phyloP scores from a whole-genome alignment of 2,329 filamentous ascomycete species.

The Neocucurbitaria cava region DNA sequence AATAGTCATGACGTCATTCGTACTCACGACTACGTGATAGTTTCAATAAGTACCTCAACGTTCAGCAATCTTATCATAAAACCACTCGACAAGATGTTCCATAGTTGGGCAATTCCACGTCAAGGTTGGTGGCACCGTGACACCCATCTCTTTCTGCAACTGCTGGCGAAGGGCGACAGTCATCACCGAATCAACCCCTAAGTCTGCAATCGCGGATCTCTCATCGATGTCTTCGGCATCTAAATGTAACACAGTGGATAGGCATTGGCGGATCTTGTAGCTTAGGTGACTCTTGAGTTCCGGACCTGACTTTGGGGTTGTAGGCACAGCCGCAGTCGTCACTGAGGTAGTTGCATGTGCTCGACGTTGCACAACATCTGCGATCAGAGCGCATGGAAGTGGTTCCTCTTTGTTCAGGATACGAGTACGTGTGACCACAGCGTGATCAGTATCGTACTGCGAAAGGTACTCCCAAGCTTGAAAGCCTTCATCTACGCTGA shows the following conservation, averaged over 20 bases:
- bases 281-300: slow-evolving; percentile 43
- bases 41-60: not conserved
- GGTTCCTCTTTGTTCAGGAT: slow-evolving; percentile 44
- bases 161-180: slow-evolving; percentile 45
- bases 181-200: slow-evolving; percentile 54
- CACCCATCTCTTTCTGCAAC: slow-evolving; percentile 43
- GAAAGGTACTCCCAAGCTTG: slow-evolving; percentile 51
- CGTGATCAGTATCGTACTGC: slow-evolving; percentile 48
- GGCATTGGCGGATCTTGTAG: slow-evolving; percentile 41
- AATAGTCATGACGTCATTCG: not conserved
- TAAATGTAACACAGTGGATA: slow-evolving; percentile 45
- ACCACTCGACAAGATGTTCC: slow-evolving; percentile 48
- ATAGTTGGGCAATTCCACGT: slow-evolving; percentile 54
- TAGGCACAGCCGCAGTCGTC: not conserved
- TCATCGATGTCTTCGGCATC: slow-evolving; percentile 45
- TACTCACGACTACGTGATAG: not conserved
- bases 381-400: slow-evolving; percentile 19
- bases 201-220: slow-evolving; percentile 43
- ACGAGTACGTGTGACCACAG: slow-evolving; percentile 46
- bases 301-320: slow-evolving; percentile 18
- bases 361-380: slow-evolving; percentile 23
- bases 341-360: not conserved
- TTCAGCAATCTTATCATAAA: slow-evolving; percentile 29
- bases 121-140: slow-evolving; percentile 51
- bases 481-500: slow-evolving; percentile 53